Evolutionary conservation across 2,329 filamentous ascomycete species (phyloP), one percentile per base, ranked within the genome.

Genomic region (Arthrobotrys musiformis): DNA sequence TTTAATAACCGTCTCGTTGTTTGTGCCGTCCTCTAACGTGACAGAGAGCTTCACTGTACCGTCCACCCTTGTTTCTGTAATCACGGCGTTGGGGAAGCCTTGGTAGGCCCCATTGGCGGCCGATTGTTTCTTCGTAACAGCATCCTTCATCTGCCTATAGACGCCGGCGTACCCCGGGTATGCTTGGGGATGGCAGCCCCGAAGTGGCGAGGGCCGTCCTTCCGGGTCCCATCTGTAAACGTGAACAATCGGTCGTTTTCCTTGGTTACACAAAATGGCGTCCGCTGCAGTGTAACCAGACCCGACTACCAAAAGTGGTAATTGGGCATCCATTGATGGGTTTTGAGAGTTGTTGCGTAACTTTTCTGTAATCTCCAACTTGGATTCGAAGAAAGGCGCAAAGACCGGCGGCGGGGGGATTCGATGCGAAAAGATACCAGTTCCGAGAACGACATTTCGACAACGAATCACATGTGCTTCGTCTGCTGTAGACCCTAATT

Each of bases 241-340:
- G 79, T 90, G 88, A n/a, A 90, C 82, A 48, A 90, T 86, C 64
- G 85, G 86, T 54, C 86, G 86, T n/a, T 83, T 80, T 13, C 83
- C 81, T 28, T 85, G 83, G 19, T 86, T 84, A 4, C 87, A 89
- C 42, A 89, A 86, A 60, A 90, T 89, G 2, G 87, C 84, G 82
- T 90, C 88, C 26, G 88, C 88, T 1, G 88, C 88, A 1, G 88
- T 88, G 81, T 90, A 90, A 0, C 88, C 88, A 7, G 88, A 89
- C 4, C 88, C 88, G 58, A 90, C 84, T 4, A 90, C 86, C 2
- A 90, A 84, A 1, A 89, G 80, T 0, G 88, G 86, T 2, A 72
- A 79, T 1, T 82, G 64, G 0, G 58, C 15, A 17, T n/a, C 35
- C 48, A 2, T 66, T 24, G n/a, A 22, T 17, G 5, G 33, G 30